These are phyloP conservation scores for Penicillium ochrochloron DNA, from an alignment of 495 filamentous ascomycete species.

Conservation along the genomic window DNA sequence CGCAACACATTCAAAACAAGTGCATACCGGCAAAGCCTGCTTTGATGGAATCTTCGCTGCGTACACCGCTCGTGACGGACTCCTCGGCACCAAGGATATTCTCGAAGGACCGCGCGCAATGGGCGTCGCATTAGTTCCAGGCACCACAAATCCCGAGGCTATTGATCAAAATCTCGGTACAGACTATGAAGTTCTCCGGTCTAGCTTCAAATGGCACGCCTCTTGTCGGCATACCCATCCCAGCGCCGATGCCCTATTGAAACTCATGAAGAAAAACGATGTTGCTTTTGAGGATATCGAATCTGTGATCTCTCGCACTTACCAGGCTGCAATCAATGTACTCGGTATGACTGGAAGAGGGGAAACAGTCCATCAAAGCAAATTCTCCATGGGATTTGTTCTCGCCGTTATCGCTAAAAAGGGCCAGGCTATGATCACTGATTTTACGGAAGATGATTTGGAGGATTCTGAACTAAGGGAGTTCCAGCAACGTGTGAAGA, in stretches of 20 bases:
- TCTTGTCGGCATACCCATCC: slow-evolving; percentile 45
- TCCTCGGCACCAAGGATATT: slow-evolving; percentile 40
- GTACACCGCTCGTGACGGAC: slow-evolving; percentile 34
- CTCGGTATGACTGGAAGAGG: slow-evolving; percentile 35
- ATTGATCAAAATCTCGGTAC: slow-evolving; percentile 36
- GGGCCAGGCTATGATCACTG: slow-evolving; percentile 41
- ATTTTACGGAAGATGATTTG: slow-evolving; percentile 40
- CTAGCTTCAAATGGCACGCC: slow-evolving; percentile 47
- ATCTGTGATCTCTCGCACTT: slow-evolving; percentile 33
- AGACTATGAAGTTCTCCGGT: slow-evolving; percentile 33
- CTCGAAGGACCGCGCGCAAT: slow-evolving; percentile 42
- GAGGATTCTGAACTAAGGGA: slow-evolving; percentile 30
- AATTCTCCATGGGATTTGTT: slow-evolving; percentile 49
- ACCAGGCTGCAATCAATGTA: slow-evolving; percentile 42
- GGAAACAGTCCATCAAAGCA: slow-evolving; percentile 45
- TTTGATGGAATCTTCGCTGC: slow-evolving; percentile 45
- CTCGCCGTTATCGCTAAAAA: slow-evolving; percentile 42
- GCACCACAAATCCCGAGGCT: slow-evolving; percentile 30
- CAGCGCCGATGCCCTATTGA: slow-evolving; percentile 40
- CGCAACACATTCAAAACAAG: slow-evolving; percentile 45
- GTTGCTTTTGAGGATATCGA: slow-evolving; percentile 40
- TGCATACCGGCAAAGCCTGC: slow-evolving; percentile 43
- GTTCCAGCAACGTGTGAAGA: slow-evolving; percentile 37
- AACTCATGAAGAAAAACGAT: slow-evolving; percentile 34
- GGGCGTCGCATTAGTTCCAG: slow-evolving; percentile 37